These are phyloP conservation scores for Coemansia asiatica DNA, from an alignment of 192 early-diverging fungal species.

Conservation along the genomic window DNA sequence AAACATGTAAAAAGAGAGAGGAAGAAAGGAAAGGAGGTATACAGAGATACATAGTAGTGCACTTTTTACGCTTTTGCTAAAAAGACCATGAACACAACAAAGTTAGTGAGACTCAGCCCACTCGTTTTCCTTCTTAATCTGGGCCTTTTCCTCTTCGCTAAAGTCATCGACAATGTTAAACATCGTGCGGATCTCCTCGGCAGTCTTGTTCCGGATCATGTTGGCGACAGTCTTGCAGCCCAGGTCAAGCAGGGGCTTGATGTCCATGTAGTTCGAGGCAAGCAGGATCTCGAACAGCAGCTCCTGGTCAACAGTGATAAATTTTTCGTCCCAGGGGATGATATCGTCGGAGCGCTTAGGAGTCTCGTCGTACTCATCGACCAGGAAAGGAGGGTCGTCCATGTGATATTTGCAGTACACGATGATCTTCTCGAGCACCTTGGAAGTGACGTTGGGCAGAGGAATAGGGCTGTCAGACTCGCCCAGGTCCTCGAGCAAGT, in stretches of 20 bases:
- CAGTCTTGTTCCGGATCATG: conserved; percentile 93
- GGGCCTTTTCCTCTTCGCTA: conserved; percentile 93
- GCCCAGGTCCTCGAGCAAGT: conserved; percentile 78
- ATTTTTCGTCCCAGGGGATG: conserved; percentile 78
- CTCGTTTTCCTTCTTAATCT: conserved; percentile 82
- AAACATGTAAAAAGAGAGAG: neutral
- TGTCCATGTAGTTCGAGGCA: conserved; percentile 91
- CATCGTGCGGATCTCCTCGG: conserved; percentile 90
- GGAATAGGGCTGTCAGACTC: conserved; percentile 70
- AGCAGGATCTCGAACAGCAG: conserved; percentile 80
- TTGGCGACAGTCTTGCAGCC: conserved; percentile 98
- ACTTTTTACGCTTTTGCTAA: no score
- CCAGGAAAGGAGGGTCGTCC: conserved; percentile 63
- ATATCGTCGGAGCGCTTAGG: conserved; percentile 72
- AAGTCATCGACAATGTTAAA: conserved; percentile 98
- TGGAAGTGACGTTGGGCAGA: conserved; percentile 72
- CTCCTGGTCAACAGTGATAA: conserved; percentile 78
- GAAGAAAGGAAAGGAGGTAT: neutral
- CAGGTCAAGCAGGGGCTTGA: conserved; percentile 93
- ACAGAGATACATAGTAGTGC: neutral
- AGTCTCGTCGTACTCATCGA: conserved; percentile 53
- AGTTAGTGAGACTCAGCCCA: conserved; percentile 64
- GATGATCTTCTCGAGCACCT: conserved; percentile 78
- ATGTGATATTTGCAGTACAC: conserved; percentile 82
- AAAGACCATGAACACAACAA: neutral